These are phyloP conservation scores for Cryptococcus jaspeensis DNA, from an alignment of 1,284 basidiomycete species.

Conservation along the genomic window DNA sequence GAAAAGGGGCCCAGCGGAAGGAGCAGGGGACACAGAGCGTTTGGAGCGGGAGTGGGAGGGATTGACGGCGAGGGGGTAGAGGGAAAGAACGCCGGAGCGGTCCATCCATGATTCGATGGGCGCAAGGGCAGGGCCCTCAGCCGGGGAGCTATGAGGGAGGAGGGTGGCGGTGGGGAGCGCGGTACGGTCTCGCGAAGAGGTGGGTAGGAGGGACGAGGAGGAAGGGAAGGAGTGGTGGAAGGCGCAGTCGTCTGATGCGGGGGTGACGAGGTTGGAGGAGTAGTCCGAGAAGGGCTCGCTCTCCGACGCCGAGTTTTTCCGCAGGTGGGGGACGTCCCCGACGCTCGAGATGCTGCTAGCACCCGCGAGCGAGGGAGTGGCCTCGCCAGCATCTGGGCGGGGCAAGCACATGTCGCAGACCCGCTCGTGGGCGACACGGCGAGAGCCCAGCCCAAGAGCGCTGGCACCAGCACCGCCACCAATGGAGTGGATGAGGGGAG, in stretches of 20 bases:
- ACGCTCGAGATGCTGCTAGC: neutral
- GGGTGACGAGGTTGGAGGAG: conserved; percentile 19
- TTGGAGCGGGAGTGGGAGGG: conserved; percentile 27
- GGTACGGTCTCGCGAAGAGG: neutral
- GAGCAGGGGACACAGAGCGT: conserved; percentile 10
- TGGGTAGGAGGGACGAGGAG: conserved; percentile 2
- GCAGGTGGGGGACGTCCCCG: conserved; percentile 5
- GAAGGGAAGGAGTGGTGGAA: neutral
- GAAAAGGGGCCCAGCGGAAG: conserved; percentile 38
- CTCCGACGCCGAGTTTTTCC: conserved; percentile 23
- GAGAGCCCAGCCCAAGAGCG: neutral
- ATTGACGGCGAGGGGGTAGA: conserved; percentile 45
- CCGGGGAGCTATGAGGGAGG: neutral
- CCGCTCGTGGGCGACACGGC: conserved; percentile 20
- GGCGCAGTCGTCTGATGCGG: conserved; percentile 17
- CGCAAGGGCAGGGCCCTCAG: conserved; percentile 25
- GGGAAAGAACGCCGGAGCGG: conserved; percentile 40
- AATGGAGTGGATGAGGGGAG: conserved; percentile 18
- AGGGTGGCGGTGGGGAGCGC: neutral
- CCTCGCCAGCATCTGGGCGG: neutral
- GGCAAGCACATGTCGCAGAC: conserved; percentile 43
- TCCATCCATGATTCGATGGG: conserved; percentile 48
- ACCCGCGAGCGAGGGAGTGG: neutral
- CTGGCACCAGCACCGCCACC: conserved; percentile 3
- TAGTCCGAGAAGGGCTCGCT: conserved; percentile 11